Conservation (phyloP, 768 basidiomycete genomes). For the Neoboletus magnificus region DNA sequence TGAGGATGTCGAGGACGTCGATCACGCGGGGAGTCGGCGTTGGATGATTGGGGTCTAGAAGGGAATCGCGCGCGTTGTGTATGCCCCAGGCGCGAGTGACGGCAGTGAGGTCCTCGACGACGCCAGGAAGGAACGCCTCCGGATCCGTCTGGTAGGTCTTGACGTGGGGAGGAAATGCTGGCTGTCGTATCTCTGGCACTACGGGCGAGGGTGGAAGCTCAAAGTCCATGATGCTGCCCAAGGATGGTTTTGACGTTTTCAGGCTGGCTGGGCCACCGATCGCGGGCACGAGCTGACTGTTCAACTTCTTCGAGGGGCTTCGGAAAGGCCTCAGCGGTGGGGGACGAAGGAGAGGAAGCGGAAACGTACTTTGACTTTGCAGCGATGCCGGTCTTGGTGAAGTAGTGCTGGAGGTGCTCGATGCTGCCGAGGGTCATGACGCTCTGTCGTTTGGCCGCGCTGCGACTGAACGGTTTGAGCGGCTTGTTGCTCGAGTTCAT, state of each 20-base stretch:
- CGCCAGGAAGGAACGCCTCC: conserved; percentile 70
- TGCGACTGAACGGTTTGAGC: conserved; percentile 82
- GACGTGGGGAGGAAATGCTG: conserved; percentile 50
- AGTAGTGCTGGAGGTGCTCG: conserved; percentile 93
- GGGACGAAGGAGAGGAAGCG: background rate
- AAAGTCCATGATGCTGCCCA: conserved; percentile 46
- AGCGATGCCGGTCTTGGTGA: conserved; percentile 81
- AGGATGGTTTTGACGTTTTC: conserved; percentile 37
- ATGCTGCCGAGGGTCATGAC: conserved; percentile 96
- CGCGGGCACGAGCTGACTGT: conserved; percentile 70
- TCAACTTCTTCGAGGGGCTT: conserved; percentile 47
- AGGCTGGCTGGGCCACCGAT: conserved; percentile 58
- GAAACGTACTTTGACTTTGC: conserved; percentile 66
- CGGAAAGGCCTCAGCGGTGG: conserved; percentile 10
- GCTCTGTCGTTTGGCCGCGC: conserved; percentile 89
- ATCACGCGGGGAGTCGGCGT: conserved; percentile 26
- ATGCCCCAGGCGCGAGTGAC: conserved; percentile 66
- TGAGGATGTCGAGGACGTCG: conserved; percentile 69
- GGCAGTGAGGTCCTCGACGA: conserved; percentile 67
- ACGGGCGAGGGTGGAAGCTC: conserved; percentile 69
- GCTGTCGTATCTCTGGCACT: conserved; percentile 44
- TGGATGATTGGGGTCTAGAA: conserved; percentile 14
- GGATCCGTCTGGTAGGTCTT: conserved; percentile 73
- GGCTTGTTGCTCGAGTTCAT: conserved; percentile 67
- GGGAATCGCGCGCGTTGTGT: conserved; percentile 18